phyloP scores from a whole-genome alignment of 495 filamentous ascomycete genomes.

The Penicillium diatomitis region DNA sequence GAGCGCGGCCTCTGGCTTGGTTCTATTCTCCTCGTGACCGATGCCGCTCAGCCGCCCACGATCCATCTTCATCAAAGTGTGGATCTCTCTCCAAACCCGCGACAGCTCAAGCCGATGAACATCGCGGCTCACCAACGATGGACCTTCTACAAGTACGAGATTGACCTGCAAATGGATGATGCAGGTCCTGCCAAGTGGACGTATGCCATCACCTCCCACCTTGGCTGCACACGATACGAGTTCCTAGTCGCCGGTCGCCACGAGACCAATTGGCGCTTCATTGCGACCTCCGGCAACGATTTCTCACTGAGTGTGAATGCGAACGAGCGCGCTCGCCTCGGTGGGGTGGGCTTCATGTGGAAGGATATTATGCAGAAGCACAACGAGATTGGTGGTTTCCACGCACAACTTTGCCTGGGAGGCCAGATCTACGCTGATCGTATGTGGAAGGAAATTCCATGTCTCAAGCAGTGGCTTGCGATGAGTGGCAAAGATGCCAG shows the following conservation, averaged over 20 bases:
- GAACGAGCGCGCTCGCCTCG: conserved; percentile 73
- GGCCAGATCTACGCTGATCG: conserved; percentile 95
- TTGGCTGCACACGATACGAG: conserved; percentile 94
- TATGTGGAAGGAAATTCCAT: conserved; percentile 90
- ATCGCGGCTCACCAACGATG: conserved; percentile 87
- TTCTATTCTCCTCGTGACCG: conserved; percentile 75
- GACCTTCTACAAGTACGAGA: conserved; percentile 93
- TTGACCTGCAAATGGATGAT: conserved; percentile 88
- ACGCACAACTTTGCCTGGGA: conserved; percentile 82
- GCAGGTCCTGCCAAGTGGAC: conserved; percentile 81
- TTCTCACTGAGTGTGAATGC: conserved; percentile 80
- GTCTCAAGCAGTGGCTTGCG: conserved; percentile 85
- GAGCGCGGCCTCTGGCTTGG: conserved; percentile 87
- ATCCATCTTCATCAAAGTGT: conserved; percentile 90
- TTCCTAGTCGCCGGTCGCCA: conserved; percentile 89
- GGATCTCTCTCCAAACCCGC: conserved; percentile 87
- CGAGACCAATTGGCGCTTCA: conserved; percentile 94
- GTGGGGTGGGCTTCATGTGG: conserved; percentile 94
- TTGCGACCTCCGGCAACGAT: conserved; percentile 91
- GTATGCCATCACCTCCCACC: conserved; percentile 92
- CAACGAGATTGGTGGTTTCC: conserved; percentile 89
- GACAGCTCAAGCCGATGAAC: conserved; percentile 73
- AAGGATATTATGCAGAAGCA: conserved; percentile 98
- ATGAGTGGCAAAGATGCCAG: conserved; percentile 87
- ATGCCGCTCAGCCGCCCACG: conserved; percentile 87